Evolutionary conservation across 2,329 filamentous ascomycete genomes (phyloP).

Genomic region (Xylogone sp.): DNA sequence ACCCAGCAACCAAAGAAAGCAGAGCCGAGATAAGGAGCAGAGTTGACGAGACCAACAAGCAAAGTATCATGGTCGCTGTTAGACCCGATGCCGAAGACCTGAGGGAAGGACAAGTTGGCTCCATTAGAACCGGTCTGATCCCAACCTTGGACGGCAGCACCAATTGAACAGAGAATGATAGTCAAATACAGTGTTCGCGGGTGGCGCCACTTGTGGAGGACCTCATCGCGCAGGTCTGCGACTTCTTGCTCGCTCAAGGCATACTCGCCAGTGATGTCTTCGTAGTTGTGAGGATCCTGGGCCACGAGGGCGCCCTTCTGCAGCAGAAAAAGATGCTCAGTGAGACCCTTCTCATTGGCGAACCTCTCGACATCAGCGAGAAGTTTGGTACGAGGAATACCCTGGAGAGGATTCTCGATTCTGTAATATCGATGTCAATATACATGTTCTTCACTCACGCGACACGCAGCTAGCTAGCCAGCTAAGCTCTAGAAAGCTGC

Average conservation of each 20-base stretch:
- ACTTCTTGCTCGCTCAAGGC: conserved; percentile 59
- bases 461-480: conserved; percentile 45
- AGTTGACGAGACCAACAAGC: conserved; percentile 56
- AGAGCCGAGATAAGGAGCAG: conserved; percentile 37
- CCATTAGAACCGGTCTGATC: conserved; percentile 44
- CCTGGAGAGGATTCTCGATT: conserved; percentile 53
- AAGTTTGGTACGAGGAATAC: conserved; percentile 46
- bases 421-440: conserved; percentile 42
- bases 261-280: conserved; percentile 52
- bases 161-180: conserved; percentile 64
- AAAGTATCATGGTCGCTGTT: conserved; percentile 43
- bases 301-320: conserved; percentile 71
- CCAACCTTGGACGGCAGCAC: conserved; percentile 59
- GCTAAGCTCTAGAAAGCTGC: conserved; percentile 41
- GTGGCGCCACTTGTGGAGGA: conserved; percentile 64
- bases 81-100: conserved; percentile 37
- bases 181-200: conserved; percentile 61
- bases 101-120: conserved; percentile 43
- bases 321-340: conserved; percentile 54
- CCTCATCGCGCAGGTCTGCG: conserved; percentile 55
- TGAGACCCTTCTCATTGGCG: conserved; percentile 54
- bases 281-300: conserved; percentile 62
- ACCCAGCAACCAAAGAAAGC: conserved; percentile 57
- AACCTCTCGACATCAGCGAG: conserved; percentile 57
- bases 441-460: conserved; percentile 36